Base-by-base conservation (phyloP, 1,139 yeast genomes). In the Yamadazyma atlantica region DNA sequence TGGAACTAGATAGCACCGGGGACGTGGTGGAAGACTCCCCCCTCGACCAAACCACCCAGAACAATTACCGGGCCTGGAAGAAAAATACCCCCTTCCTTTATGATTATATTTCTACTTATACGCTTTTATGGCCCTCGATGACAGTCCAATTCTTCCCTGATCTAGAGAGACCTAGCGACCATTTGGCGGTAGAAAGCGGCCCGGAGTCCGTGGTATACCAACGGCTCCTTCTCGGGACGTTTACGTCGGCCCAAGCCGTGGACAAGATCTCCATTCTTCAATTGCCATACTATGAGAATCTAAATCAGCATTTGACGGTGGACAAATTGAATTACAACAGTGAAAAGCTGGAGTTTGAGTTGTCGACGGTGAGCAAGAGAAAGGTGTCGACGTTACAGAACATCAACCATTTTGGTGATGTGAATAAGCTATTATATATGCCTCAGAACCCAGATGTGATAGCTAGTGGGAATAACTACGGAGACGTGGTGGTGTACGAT, bases 91-190 rank as follows among this genome's bases (percentile, higher is more conserved):
- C 80, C 1, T 64, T 65, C 36, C 54, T 76, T 13, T 78, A 78
- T 51, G 77, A 72, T 44, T 75, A 73, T 44, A 44, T 78, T 10
- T 65, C 68, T 26, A 78, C 83, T 4, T 62, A 68, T 31, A 58
- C 80, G 2, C 55, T 75, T 12, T 47, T 73, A 24, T 78, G 83
- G 83, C 83, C 83, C 1, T 73, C 80, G 1, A 53, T 76, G 33
- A 60, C 78, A 3, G 69, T 75, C 2, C 78, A 73, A 46, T 77
- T 78, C 63, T 70, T 78, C 39, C 82, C 82, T 1, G 82, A 77
- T 46, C 44, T 69, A n/a, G 71, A 62, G 33, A 48, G 29, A 34
- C 46, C 51, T 6, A 13, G 23, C 6, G n/a, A n/a, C n/a, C n/a
- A n/a, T n/a, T n/a, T n/a, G n/a, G n/a, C n/a, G n/a, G n/a, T n/a